Evolutionary conservation across 208 protist genomes (phyloP).

Genomic region (Leishmania lainsoni): DNA sequence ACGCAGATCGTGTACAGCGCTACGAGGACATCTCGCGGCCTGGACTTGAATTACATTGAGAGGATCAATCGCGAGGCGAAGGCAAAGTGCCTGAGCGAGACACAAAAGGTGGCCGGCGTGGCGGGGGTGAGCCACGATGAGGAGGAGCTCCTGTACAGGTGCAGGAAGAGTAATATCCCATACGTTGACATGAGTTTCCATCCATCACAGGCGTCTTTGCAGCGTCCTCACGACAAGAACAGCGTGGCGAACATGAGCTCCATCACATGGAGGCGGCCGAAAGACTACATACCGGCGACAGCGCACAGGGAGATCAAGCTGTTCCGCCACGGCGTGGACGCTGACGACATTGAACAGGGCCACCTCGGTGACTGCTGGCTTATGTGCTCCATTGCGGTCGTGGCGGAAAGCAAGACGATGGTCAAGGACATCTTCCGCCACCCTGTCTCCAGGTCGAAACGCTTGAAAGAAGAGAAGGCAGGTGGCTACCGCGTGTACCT

Average conservation of each 20-base stretch:
- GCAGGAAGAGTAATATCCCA: conserved; percentile 42
- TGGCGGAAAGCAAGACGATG: conserved; percentile 45
- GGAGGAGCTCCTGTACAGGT: conserved; percentile 43
- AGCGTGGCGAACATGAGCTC: conserved; percentile 17
- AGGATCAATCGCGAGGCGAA: conserved; percentile 28
- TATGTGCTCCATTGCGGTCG: conserved; percentile 51
- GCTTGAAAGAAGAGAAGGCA: conserved; percentile 32
- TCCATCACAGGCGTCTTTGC: conserved; percentile 42
- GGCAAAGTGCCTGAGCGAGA: conserved; percentile 29
- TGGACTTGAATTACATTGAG: conserved; percentile 33
- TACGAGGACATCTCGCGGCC: conserved; percentile 9
- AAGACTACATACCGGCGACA: conserved; percentile 47
- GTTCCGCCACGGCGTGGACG: conserved; percentile 36
- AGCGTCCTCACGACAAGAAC: conserved; percentile 33
- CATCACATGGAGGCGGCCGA: conserved; percentile 63
- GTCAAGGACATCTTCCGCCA: conserved; percentile 42
- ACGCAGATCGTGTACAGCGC: conserved; percentile 29
- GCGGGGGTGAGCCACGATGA: conserved; percentile 23
- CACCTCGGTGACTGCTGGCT: conserved; percentile 75
- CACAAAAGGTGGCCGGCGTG: conserved; percentile 19
- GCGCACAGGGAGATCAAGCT: conserved; percentile 38
- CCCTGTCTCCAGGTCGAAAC: conserved; percentile 32
- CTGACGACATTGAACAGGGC: conserved; percentile 54
- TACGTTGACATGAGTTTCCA: conserved; percentile 64
- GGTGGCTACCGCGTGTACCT: conserved; percentile 53